A percentile compares a stretch with the other conserved stretches of the same genome.
Conservation (phyloP, 768 basidiomycete species). For the Mycena capillaripes region DNA sequence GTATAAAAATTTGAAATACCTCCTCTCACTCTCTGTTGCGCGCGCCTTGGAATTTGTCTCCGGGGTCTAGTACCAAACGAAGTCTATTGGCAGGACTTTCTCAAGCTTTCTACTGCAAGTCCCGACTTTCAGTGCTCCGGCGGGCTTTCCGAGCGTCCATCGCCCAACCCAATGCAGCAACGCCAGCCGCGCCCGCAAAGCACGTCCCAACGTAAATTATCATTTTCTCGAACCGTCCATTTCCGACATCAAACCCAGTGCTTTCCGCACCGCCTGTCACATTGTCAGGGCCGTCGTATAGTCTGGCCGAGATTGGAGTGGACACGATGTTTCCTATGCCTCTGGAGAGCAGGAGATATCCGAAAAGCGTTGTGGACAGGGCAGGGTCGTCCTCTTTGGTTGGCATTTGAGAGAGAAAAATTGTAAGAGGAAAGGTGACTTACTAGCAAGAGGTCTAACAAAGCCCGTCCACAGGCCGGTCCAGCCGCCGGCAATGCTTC, state of each 20-base stretch:
- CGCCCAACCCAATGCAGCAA: constrained; percentile 44
- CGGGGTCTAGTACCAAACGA: too few species aligned
- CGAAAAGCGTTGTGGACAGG: constrained; percentile 39
- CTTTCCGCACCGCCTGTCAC: neutral
- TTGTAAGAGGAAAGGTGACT: neutral
- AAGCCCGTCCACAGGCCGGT: constrained; percentile 46
- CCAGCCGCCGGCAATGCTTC: constrained; percentile 44
- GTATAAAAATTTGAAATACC: neutral
- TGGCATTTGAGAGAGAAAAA: too few species aligned
- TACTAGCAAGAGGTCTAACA: constrained; percentile 41
- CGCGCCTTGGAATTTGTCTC: too few species aligned
- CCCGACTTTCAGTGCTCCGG: neutral
- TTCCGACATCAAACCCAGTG: constrained; percentile 44
- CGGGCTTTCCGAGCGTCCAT: constrained; percentile 14
- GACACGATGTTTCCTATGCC: constrained; percentile 49
- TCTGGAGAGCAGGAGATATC: constrained; percentile 41
- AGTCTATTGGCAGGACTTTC: too few species aligned
- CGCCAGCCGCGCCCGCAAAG: constrained; percentile 46
- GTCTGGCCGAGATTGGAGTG: constrained; percentile 40
- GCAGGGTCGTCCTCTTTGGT: constrained; percentile 44
- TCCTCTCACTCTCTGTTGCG: neutral
- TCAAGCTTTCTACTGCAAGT: too few species aligned
- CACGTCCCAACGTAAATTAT: constrained; percentile 48
- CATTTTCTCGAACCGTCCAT: constrained; percentile 43
- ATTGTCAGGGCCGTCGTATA: constrained; percentile 9